Conservation (phyloP, 257 asterid species). For the Oldenlandia corymbosa region DNA sequence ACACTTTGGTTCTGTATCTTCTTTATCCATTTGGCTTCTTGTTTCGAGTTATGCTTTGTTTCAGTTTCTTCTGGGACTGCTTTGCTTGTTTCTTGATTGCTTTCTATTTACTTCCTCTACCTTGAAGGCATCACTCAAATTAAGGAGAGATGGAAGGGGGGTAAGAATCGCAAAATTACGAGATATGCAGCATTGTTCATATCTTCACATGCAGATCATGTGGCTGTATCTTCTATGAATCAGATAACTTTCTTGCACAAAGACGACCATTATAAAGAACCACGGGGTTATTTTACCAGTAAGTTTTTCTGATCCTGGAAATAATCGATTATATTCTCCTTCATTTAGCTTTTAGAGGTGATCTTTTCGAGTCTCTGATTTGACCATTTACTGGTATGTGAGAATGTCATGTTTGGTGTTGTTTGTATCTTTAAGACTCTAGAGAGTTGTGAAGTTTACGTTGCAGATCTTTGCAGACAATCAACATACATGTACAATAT, state of each 20-base stretch:
- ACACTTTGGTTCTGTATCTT: not conserved
- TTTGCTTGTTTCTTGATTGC: constrained; percentile 10
- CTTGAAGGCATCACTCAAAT: constrained; percentile 58
- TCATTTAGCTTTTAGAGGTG: constrained; percentile 1
- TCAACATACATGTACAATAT: not conserved
- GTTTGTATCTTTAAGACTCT: not conserved
- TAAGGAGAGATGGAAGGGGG: constrained; percentile 72
- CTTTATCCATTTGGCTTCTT: not conserved
- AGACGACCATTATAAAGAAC: constrained; percentile 78
- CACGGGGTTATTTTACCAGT: constrained; percentile 72
- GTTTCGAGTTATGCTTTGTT: not conserved
- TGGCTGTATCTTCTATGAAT: constrained; percentile 81
- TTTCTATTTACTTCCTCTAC: constrained; percentile 17
- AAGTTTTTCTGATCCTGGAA: constrained; percentile 36
- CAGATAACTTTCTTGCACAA: constrained; percentile 68
- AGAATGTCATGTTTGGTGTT: not conserved
- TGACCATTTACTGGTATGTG: not conserved
- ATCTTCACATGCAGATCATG: constrained; percentile 66
- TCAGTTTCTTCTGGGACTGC: not conserved
- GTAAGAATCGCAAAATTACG: constrained; percentile 42
- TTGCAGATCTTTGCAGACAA: not conserved
- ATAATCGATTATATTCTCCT: not conserved
- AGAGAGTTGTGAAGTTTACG: not conserved
- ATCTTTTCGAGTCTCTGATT: not conserved
- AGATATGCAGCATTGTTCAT: constrained; percentile 64